Base-by-base conservation (phyloP, 1,284 basidiomycete genomes). In the Cryptococcus neoformans region DNA sequence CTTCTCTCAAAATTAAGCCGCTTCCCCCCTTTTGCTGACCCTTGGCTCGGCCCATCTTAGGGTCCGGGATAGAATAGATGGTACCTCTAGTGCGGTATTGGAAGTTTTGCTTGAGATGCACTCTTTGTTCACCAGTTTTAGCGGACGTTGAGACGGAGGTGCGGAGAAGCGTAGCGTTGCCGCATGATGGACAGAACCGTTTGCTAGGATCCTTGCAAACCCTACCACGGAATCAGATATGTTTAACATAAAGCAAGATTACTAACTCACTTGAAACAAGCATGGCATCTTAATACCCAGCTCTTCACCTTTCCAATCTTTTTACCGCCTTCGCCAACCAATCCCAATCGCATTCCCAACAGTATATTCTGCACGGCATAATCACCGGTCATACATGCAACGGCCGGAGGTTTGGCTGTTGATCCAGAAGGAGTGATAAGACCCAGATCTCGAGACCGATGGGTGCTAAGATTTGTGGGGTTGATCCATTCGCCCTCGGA, bases 321-420 rank as follows among this genome's bases (percentile, higher is more conserved):
- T 79, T 88, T 91, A 7, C 96, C 96, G 65, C 94, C 92, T 16
- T 89, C 84, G 12, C 92, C 88, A n/a, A 99, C 87, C 35, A 99
- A 81, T 61, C 87, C 88, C 55, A 99, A 79, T 0, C 90, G 90
- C 90, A 99, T 96, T 74, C 97, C 94, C 53, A 99, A 79, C 58
- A 97, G 78, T 11, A 99, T 92, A 72, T 99, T 99, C 79, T 99
- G 96, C 85, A 99, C 96, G 12, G 96, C 96, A 77, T 93, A 99
- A 83, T 99, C 96, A 41, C 90, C 91, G 1, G 96, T 99, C 90
- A 99, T 92, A 73, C 92, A 94, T 14, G 91, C 93, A 2, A 85
- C 86, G 16, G 69, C 70, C 0, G 67, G 69, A 51, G 77, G 51
- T 79, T 75, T 61, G 73, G 74, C 49, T 21, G 60, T 9, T 51